Percentiles rank a stretch among this genome's conserved stretches.
phyloP scores from a whole-genome alignment of 495 filamentous ascomycete genomes.

The Penicillium simplicissimum region DNA sequence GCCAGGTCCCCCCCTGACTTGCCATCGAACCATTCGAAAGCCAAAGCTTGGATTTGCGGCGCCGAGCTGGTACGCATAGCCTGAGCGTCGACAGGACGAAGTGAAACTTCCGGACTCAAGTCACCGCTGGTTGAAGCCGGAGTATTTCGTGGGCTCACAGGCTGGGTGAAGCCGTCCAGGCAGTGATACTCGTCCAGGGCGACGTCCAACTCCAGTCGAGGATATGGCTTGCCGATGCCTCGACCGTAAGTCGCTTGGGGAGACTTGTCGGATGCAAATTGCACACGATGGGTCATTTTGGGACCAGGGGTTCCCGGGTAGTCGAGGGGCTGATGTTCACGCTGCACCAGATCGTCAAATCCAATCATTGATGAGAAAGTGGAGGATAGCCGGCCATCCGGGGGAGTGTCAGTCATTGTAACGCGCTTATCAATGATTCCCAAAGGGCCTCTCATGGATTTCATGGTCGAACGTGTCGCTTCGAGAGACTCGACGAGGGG shows the following conservation, averaged over 20 bases:
- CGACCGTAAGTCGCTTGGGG: not conserved
- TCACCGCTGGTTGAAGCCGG: conserved; percentile 23
- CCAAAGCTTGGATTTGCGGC: conserved; percentile 11
- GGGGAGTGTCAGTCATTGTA: conserved; percentile 13
- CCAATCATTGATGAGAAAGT: conserved; percentile 18
- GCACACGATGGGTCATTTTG: not conserved
- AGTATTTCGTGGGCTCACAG: conserved; percentile 29
- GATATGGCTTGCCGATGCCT: conserved; percentile 8
- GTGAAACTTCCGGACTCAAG: conserved; percentile 1
- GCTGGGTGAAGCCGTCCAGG: conserved; percentile 21
- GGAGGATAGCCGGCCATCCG: conserved; percentile 9
- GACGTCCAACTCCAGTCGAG: conserved; percentile 25
- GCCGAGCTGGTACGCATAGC: conserved; percentile 10
- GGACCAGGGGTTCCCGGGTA: not conserved
- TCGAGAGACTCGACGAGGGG: not conserved
- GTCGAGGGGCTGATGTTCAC: not conserved
- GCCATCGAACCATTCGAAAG: conserved; percentile 21
- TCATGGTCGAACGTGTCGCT: conserved; percentile 13
- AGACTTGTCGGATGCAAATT: not conserved
- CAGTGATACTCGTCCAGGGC: conserved; percentile 25
- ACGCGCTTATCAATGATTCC: conserved; percentile 28
- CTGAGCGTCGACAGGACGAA: not conserved
- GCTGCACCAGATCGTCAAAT: conserved; percentile 4
- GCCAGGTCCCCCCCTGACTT: conserved; percentile 9
- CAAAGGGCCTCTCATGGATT: conserved; percentile 24